These are phyloP conservation scores for Lotmaria passim DNA, from an alignment of 208 protist species.

Conservation along the genomic window DNA sequence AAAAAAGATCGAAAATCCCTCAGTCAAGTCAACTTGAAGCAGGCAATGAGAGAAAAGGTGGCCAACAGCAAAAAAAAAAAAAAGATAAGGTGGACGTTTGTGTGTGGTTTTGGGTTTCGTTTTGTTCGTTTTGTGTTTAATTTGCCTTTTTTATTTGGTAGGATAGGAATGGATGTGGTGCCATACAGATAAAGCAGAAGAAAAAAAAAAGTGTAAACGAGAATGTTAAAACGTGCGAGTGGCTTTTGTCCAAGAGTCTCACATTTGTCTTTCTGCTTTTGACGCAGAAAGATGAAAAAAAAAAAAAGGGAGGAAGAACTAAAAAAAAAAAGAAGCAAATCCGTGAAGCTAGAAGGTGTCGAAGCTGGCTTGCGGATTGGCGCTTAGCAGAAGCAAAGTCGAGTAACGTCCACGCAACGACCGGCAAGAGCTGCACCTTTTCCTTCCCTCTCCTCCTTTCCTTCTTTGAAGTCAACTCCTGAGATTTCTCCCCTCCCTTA, in stretches of 20 bases:
- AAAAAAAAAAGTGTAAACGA: neutral
- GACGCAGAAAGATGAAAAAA: neutral
- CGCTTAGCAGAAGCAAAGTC: too few relatives aligned
- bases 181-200: neutral
- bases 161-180: neutral
- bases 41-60: slow-evolving; percentile 9
- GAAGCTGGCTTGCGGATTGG: too few relatives aligned
- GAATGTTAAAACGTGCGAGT: too few relatives aligned
- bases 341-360: too few relatives aligned
- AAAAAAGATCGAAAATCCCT: slow-evolving; percentile 3
- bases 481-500: too few relatives aligned
- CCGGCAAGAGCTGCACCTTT: too few relatives aligned
- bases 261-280: neutral
- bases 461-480: neutral
- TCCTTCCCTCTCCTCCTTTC: neutral
- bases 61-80: slow-evolving; percentile 4
- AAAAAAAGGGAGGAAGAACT: neutral
- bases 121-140: too few relatives aligned
- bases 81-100: neutral
- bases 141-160: neutral
- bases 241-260: too few relatives aligned
- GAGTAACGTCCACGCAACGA: too few relatives aligned
- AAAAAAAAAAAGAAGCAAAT: too few relatives aligned
- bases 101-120: neutral
- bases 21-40: neutral